Percentiles rank a stretch among this genome's conserved stretches.
Conservation (phyloP, 108 stramenopile genomes). For the Nannochloropsis gaditana region DNA sequence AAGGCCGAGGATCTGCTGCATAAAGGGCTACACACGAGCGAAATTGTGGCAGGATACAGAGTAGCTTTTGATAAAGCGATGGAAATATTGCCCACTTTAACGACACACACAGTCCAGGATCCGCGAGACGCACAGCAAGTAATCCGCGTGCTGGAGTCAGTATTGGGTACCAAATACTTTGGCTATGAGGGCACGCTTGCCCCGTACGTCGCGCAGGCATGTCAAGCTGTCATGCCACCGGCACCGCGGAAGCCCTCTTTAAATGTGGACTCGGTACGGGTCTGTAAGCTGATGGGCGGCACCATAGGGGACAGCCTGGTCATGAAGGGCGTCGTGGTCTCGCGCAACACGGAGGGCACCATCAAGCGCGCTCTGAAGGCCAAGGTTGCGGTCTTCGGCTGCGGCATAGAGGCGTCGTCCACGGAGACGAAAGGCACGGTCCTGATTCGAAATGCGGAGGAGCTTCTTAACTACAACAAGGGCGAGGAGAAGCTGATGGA, state of each 20-base stretch:
- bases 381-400: constrained; percentile 89
- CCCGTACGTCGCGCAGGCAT: constrained; percentile 84
- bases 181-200: constrained; percentile 68
- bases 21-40: background rate
- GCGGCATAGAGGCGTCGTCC: constrained; percentile 82
- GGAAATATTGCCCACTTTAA: constrained; percentile 56
- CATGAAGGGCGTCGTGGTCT: constrained; percentile 84
- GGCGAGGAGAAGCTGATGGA: constrained; percentile 94
- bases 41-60: constrained; percentile 25
- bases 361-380: constrained; percentile 67
- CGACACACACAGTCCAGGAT: constrained; percentile 57
- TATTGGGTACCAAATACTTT: constrained; percentile 24
- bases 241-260: constrained; percentile 54
- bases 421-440: constrained; percentile 99
- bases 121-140: constrained; percentile 49
- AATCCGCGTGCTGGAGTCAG: background rate
- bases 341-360: constrained; percentile 67
- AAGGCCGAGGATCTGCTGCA: constrained; percentile 23
- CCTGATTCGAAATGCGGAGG: constrained; percentile 92
- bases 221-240: constrained; percentile 70
- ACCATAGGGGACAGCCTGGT: constrained; percentile 69
- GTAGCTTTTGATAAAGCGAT: constrained; percentile 70
- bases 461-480: constrained; percentile 93
- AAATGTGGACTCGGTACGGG: constrained; percentile 81
- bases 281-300: constrained; percentile 87